phyloP scores from a whole-genome alignment of 2,329 filamentous ascomycete species.

The Hirsutella thompsonii region DNA sequence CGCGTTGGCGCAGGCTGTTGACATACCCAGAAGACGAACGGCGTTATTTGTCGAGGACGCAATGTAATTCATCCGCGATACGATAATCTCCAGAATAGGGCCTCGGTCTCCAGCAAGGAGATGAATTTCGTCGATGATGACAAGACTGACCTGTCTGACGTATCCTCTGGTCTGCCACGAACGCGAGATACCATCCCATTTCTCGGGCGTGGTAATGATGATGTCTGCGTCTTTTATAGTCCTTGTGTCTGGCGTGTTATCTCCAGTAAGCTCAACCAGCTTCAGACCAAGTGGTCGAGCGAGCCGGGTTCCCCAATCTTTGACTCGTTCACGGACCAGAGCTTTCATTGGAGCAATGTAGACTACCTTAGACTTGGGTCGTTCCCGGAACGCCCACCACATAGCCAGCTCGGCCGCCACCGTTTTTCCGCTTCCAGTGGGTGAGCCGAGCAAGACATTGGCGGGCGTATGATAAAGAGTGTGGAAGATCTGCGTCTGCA shows the following conservation, averaged over 20 bases:
- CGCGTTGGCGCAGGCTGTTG: slow-evolving; percentile 93
- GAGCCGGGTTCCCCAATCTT: slow-evolving; percentile 82
- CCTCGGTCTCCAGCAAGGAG: slow-evolving; percentile 91
- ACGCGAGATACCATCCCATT: slow-evolving; percentile 98
- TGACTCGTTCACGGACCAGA: slow-evolving; percentile 86
- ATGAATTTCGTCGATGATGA: slow-evolving; percentile 98
- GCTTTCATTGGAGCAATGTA: slow-evolving; percentile 99
- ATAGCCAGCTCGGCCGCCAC: slow-evolving; percentile 92
- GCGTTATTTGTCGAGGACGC: slow-evolving; percentile 83
- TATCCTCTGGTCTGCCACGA: slow-evolving; percentile 98
- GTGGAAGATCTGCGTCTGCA: slow-evolving; percentile 99
- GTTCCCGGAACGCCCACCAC: slow-evolving; percentile 98
- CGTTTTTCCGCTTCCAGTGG: slow-evolving; percentile 95
- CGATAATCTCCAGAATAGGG: slow-evolving; percentile 96
- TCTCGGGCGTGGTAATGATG: slow-evolving; percentile 98
- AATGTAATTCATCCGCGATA: slow-evolving; percentile 93
- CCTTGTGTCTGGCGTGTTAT: slow-evolving; percentile 93
- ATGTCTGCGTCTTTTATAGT: slow-evolving; percentile 94
- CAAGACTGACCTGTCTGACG: slow-evolving; percentile 84
- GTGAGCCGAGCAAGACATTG: slow-evolving; percentile 89
- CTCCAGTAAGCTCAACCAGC: slow-evolving; percentile 86
- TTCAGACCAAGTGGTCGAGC: slow-evolving; percentile 75
- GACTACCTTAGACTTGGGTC: slow-evolving; percentile 90
- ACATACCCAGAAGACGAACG: slow-evolving; percentile 94
- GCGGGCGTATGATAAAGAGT: slow-evolving; percentile 84